Conservation (phyloP, 345 rosid genomes). For the Brassica rapa region DNA sequence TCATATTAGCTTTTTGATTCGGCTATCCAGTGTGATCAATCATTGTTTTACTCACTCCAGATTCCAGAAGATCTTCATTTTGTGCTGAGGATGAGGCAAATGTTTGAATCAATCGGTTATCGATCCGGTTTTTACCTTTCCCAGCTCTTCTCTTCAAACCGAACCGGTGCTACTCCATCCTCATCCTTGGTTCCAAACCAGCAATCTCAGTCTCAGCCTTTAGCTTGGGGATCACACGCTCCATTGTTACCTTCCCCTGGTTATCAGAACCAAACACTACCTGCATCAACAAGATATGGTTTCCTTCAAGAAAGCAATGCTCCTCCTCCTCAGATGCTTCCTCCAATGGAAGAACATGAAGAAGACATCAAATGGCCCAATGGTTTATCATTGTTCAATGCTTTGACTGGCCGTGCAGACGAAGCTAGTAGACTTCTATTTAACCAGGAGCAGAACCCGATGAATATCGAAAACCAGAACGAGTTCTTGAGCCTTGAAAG, state of each 20-base stretch:
- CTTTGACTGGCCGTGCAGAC: constrained; percentile 70
- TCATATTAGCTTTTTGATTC: background rate
- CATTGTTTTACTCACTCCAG: constrained; percentile 43
- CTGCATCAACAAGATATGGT: constrained; percentile 38
- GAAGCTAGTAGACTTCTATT: constrained; percentile 68
- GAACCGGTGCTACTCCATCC: constrained; percentile 47
- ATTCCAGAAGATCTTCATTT: constrained; percentile 97
- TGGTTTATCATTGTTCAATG: constrained; percentile 78
- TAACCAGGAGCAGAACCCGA: constrained; percentile 51
- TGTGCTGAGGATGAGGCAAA: constrained; percentile 93
- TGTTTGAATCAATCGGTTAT: constrained; percentile 90
- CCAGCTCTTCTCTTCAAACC: constrained; percentile 77
- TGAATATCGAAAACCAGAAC: constrained; percentile 46
- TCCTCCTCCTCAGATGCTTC: constrained; percentile 73
- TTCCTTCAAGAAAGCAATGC: constrained; percentile 68
- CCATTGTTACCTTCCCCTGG: constrained; percentile 64
- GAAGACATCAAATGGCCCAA: constrained; percentile 91
- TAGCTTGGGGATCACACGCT: constrained; percentile 69
- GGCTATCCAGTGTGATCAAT: constrained; percentile 44
- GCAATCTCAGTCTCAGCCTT: constrained; percentile 52
- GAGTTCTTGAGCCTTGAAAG: constrained; percentile 76
- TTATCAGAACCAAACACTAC: constrained; percentile 56
- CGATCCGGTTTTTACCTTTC: constrained; percentile 94
- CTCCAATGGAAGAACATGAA: constrained; percentile 72
- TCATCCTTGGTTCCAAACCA: constrained; percentile 60